Conservation (phyloP, 805 yeast species). For the Ogataea chonburiensis region DNA sequence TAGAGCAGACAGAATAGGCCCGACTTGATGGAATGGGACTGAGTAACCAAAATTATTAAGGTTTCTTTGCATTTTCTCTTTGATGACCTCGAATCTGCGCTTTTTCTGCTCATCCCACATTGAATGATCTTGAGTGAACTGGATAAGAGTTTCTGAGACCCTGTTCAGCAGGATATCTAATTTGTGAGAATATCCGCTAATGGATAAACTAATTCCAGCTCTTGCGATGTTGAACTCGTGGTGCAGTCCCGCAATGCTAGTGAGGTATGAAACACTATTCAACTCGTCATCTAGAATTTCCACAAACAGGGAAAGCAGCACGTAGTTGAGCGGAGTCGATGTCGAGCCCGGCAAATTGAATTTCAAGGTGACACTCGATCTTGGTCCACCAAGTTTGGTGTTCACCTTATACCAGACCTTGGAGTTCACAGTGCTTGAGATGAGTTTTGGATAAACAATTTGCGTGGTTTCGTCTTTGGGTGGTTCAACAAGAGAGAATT, state of each 20-base stretch:
- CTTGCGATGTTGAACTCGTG: conserved; percentile 57
- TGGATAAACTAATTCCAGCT: conserved; percentile 67
- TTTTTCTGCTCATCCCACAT: conserved; percentile 38
- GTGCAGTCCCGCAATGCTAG: conserved; percentile 74
- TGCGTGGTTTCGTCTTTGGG: conserved; percentile 35
- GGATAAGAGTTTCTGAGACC: conserved; percentile 52
- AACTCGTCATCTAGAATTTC: conserved; percentile 75
- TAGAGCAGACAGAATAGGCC: conserved; percentile 57
- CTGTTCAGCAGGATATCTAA: conserved; percentile 59
- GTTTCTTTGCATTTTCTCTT: conserved; percentile 60
- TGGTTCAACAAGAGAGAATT: conserved; percentile 59
- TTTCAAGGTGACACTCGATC: conserved; percentile 65
- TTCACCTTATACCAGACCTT: conserved; percentile 89
- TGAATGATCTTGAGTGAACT: conserved; percentile 37
- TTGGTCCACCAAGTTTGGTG: conserved; percentile 85
- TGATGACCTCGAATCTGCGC: conserved; percentile 64
- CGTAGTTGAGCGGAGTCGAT: conserved; percentile 55
- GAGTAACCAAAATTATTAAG: conserved; percentile 67
- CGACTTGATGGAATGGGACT: conserved; percentile 78
- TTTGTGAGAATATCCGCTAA: conserved; percentile 85
- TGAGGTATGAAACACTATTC: conserved; percentile 77
- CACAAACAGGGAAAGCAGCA: conserved; percentile 59
- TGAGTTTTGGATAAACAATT: conserved; percentile 53
- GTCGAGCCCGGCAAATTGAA: conserved; percentile 65
- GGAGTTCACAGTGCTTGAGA: conserved; percentile 48